Evolutionary conservation across 805 yeast genomes (phyloP).

Genomic region (Myxozyma udenii): DNA sequence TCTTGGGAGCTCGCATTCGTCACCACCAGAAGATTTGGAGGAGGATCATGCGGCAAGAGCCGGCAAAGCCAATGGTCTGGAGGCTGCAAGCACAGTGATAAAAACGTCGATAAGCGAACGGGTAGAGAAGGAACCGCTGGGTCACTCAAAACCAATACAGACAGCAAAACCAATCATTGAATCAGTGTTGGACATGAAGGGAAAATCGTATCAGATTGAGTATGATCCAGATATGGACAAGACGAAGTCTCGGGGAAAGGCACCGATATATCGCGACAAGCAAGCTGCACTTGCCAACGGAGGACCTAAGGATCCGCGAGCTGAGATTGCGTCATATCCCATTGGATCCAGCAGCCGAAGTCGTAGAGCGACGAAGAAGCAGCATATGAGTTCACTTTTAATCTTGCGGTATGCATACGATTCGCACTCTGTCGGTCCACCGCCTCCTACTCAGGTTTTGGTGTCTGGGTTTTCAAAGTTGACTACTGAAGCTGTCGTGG

Average conservation of each 20-base stretch:
- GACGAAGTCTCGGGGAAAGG: slow-evolving; percentile 42
- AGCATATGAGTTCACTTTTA: slow-evolving; percentile 27
- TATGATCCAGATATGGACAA: slow-evolving; percentile 55
- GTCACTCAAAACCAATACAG: too few relatives aligned
- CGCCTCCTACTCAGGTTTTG: slow-evolving; percentile 67
- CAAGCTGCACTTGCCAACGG: slow-evolving; percentile 27
- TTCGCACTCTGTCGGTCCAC: slow-evolving; percentile 67
- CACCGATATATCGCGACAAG: slow-evolving; percentile 39
- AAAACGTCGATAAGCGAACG: too few relatives aligned
- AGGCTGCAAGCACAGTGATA: too few relatives aligned
- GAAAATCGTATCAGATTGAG: slow-evolving; percentile 44
- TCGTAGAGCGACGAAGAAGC: slow-evolving; percentile 26
- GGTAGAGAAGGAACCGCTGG: too few relatives aligned
- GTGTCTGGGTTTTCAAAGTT: slow-evolving; percentile 63
- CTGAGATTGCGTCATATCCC: slow-evolving; percentile 21
- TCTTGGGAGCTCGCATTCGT: background rate
- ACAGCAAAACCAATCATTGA: background rate
- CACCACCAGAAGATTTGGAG: slow-evolving; percentile 8
- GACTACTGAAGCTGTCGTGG: slow-evolving; percentile 46
- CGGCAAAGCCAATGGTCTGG: too few relatives aligned
- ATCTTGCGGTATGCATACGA: slow-evolving; percentile 52
- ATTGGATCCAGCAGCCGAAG: slow-evolving; percentile 18
- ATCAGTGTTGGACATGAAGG: slow-evolving; percentile 14
- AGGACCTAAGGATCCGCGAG: slow-evolving; percentile 25
- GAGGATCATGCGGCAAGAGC: too few relatives aligned